These are phyloP conservation scores for Candida xyloterini DNA, from an alignment of 805 yeast genomes.

Conservation along the genomic window DNA sequence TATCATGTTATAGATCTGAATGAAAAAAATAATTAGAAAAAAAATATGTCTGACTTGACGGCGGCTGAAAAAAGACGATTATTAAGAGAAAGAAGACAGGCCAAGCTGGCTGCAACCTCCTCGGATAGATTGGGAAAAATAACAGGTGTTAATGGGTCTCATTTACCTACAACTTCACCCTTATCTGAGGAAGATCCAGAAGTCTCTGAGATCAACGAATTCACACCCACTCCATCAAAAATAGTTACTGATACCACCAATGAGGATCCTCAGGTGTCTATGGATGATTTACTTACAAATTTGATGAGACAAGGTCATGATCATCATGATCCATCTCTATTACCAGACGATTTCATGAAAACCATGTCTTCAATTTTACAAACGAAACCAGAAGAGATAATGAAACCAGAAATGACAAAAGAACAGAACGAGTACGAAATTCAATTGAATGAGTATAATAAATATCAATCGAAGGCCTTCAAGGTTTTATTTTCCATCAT, in stretches of 20 bases:
- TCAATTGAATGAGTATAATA: slow-evolving; percentile 11
- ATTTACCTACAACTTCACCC: slow-evolving; percentile 35
- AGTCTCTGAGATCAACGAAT: slow-evolving; percentile 18
- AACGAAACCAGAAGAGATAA: slow-evolving; percentile 1
- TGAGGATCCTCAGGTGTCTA: slow-evolving; percentile 14
- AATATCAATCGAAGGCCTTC: slow-evolving; percentile 14
- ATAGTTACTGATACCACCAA: background rate
- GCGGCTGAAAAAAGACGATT: slow-evolving; percentile 59
- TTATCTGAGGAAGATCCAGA: slow-evolving; percentile 26
- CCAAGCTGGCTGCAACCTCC: slow-evolving; percentile 57
- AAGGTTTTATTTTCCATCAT: slow-evolving; percentile 16
- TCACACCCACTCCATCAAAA: slow-evolving; percentile 10
- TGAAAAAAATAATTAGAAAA: slow-evolving; percentile 1
- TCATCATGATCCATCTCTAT: slow-evolving; percentile 5
- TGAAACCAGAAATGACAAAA: slow-evolving; percentile 3
- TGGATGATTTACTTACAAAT: slow-evolving; percentile 20
- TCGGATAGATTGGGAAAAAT: slow-evolving; percentile 50
- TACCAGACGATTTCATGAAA: slow-evolving; percentile 32
- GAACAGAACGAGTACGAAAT: slow-evolving; percentile 15
- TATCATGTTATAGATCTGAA: slow-evolving; percentile 16
- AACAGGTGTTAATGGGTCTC: slow-evolving; percentile 39
- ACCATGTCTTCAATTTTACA: slow-evolving; percentile 26
- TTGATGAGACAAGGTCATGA: slow-evolving; percentile 18
- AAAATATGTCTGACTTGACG: slow-evolving; percentile 40
- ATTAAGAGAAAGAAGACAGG: slow-evolving; percentile 62